Base-by-base conservation (phyloP, 257 asterid genomes). In the Nemophila menziesii region DNA sequence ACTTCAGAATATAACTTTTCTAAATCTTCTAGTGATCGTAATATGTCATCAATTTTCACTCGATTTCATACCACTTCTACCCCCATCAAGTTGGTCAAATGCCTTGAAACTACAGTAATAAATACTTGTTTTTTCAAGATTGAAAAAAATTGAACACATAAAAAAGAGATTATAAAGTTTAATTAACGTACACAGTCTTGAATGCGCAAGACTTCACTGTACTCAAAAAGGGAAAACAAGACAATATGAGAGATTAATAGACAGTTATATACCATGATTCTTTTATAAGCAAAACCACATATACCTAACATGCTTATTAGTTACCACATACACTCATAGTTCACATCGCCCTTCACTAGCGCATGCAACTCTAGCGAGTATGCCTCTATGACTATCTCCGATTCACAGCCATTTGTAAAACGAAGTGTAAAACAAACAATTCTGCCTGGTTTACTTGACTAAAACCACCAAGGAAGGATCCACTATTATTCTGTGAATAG, bases 61-160 rank as follows among this genome's bases (percentile, higher is more conserved):
- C 76, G 73, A 66, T 62, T 85, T 93, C 95, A 85, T 45, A 93
- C 95, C 27, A 80, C 84, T 71, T 85, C 95, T 54, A 75, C 75
- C 37, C n/a, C 95, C 95, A 33, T 85, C 78, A 40, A 66, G 53
- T 54, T 67, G 75, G 53, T 85, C 93, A 67, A 85, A 85, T 15
- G 79, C 92, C 74, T 68, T 80, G 75, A 66, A 85, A 56, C 95
- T 85, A 48, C 37, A 52, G 7, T 14, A 33, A 17, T 45, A 27
- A 4, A 33, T 24, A 24, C 4, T 15, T 14, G 7, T 46, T 41
- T 11, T 52, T 24, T 7, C 12, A 29, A 5, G 5, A 29, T 29
- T 22, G 46, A 58, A 47, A n/a, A 18, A 23, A 46, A n/a, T n/a
- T 3, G 27, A 21, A 46, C 9, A 52, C 16, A 41, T 18, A n/a